phyloP scores from a whole-genome alignment of 2,329 filamentous ascomycete species.

The Fulvia fulva region DNA sequence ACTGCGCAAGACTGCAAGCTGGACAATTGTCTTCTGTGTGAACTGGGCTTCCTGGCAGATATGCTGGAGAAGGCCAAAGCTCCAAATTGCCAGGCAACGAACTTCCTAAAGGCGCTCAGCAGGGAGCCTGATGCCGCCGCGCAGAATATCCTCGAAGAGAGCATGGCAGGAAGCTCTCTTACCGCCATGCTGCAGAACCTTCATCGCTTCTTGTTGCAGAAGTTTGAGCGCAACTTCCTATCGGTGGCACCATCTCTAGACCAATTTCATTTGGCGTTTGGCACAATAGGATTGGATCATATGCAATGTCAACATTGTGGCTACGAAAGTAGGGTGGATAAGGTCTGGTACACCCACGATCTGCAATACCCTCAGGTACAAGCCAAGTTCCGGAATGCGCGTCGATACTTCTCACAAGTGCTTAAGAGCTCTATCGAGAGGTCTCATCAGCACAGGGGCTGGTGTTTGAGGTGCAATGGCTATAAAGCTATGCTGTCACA shows the following conservation, averaged over 20 bases:
- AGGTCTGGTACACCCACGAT: conserved; percentile 78
- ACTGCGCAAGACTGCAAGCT: conserved; percentile 78
- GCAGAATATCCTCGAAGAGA: conserved; percentile 80
- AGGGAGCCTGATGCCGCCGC: conserved; percentile 73
- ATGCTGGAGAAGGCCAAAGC: conserved; percentile 97
- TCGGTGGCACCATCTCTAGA: conserved; percentile 54
- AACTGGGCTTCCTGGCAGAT: conserved; percentile 92
- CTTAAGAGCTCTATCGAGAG: conserved; percentile 90
- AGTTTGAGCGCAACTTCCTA: conserved; percentile 61
- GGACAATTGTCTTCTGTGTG: conserved; percentile 83
- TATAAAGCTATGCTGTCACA: conserved; percentile 85
- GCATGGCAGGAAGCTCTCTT: conserved; percentile 64
- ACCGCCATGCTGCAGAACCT: conserved; percentile 81
- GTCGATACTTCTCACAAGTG: conserved; percentile 70
- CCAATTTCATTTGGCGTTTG: conserved; percentile 68
- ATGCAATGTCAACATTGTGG: conserved; percentile 84
- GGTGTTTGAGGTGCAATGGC: conserved; percentile 85
- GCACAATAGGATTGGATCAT: conserved; percentile 65
- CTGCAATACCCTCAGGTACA: conserved; percentile 68
- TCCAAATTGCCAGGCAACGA: conserved; percentile 92
- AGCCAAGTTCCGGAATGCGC: conserved; percentile 29
- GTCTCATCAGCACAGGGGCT: conserved; percentile 83
- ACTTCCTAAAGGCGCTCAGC: conserved; percentile 85
- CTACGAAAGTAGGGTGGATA: conserved; percentile 77
- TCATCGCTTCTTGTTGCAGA: conserved; percentile 79